Conservation (phyloP, 306 rosid genomes). For the Malus asiatica region DNA sequence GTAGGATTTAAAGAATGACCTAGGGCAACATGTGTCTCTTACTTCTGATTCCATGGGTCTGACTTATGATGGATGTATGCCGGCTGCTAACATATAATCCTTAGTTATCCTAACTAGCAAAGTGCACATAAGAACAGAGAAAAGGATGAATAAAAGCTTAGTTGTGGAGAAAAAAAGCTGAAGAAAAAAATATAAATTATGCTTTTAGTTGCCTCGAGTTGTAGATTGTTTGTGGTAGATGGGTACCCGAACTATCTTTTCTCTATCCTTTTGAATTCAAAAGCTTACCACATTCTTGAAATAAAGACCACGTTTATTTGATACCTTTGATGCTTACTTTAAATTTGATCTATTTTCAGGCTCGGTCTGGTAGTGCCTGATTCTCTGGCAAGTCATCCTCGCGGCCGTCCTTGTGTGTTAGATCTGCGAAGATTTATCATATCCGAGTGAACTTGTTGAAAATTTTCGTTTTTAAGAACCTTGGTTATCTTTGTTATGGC, state of each 20-base stretch:
- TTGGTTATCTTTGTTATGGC: neutral
- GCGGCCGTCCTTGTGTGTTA: neutral
- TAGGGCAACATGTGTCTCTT: neutral
- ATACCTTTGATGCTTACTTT: neutral
- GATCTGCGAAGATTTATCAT: neutral
- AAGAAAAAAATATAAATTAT: too few relatives aligned
- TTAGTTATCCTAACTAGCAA: neutral
- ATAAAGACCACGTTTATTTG: too few relatives aligned
- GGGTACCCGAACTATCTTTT: too few relatives aligned
- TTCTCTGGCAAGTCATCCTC: slow-evolving; percentile 1
- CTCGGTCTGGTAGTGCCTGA: slow-evolving; percentile 49
- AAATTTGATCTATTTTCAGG: slow-evolving; percentile 42
- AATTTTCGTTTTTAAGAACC: neutral
- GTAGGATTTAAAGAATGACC: neutral
- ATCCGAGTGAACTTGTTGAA: neutral
- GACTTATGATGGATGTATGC: neutral
- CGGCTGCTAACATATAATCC: too few relatives aligned
- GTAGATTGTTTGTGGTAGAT: too few relatives aligned
- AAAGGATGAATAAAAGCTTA: too few relatives aligned
- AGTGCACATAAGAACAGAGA: too few relatives aligned
- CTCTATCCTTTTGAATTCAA: too few relatives aligned
- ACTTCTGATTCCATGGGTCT: too few relatives aligned
- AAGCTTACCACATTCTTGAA: neutral
- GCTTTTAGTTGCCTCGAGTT: too few relatives aligned
- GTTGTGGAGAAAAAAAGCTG: too few relatives aligned